Evolutionary conservation across 1,284 basidiomycete species (phyloP).

Genomic region (Agroathelia rolfsii): DNA sequence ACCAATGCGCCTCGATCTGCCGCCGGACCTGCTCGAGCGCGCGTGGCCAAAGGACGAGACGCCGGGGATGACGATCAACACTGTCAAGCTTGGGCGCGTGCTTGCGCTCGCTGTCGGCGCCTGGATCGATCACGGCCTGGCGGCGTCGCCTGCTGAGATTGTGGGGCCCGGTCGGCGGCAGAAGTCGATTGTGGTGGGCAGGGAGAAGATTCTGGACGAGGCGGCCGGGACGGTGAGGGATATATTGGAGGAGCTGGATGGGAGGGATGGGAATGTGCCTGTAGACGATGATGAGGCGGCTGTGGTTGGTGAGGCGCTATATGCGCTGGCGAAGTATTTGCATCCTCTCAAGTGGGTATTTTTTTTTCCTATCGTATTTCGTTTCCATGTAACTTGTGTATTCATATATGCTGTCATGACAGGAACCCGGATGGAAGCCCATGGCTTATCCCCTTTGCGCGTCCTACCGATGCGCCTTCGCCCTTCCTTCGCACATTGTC

Average conservation of each 20-base stretch:
- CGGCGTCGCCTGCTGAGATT: slow-evolving; percentile 14
- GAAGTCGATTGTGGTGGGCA: no score
- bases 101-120: slow-evolving; percentile 40
- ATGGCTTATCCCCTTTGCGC: slow-evolving; percentile 42
- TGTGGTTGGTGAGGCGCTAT: slow-evolving; percentile 50
- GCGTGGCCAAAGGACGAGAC: slow-evolving; percentile 60
- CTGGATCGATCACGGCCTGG: slow-evolving; percentile 38
- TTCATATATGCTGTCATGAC: slow-evolving; percentile 4
- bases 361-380: background rate
- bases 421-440: slow-evolving; percentile 47
- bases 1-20: slow-evolving; percentile 46
- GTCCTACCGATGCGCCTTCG: slow-evolving; percentile 39
- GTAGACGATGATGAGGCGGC: slow-evolving; percentile 57
- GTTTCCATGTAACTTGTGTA: slow-evolving; percentile 7
- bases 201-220: slow-evolving; percentile 57
- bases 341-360: slow-evolving; percentile 39
- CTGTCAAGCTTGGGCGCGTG: slow-evolving; percentile 44
- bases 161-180: no score
- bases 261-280: slow-evolving; percentile 45
- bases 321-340: slow-evolving; percentile 46
- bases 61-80: slow-evolving; percentile 47
- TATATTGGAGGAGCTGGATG: slow-evolving; percentile 60
- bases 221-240: slow-evolving; percentile 58
- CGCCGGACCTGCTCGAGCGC: slow-evolving; percentile 52
- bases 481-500: slow-evolving; percentile 50